Base-by-base conservation (phyloP, 225 moss, liverwort and hornwort species). In the Sphagnum tenellum region DNA sequence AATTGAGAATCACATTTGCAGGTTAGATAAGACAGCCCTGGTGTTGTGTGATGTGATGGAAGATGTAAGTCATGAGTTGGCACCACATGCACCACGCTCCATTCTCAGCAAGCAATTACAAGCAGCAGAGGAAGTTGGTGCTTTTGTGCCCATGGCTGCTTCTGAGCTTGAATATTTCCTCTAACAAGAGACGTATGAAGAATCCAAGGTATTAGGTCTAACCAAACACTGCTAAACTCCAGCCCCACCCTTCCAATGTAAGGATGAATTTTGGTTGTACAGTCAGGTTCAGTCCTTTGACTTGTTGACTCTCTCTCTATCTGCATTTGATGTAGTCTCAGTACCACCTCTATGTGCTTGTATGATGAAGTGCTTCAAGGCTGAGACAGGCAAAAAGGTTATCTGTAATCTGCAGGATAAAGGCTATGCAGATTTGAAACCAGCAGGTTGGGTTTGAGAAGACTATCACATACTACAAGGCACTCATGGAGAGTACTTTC, bases 401-500 rank as follows among this genome's bases (percentile, higher is more conserved):
- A 1, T 29, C 29, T 58, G 58, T 61, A 65, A 3, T 63, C 67
- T 73, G 57, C 77, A 89, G 89, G 73, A 64, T 66, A 93, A 84
- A 67, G 75, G 69, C 44, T 98, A 93, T 44, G 49, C 67, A 8
- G 85, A 85, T 44, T 72, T 98, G 70, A 84, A 75, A 73, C 92
- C 93, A 5, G 83, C 87, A 5, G 98, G 98, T 63, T 93, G 93
- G 90, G 87, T 90, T 45, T 73, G 85, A 3, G 98, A 98, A 75
- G 98, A 98, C 62, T 98, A 93, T 57, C 98, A 98, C 72, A 98
- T 98, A 57, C 71, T 98, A 52, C 93, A 98, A 69, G 98, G 98
- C 57, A 87, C 98, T 49, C 79, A 90, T 10, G 93, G 89, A 58
- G 98, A 98, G 48, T 93, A 79, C 61, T 98, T 98, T 73, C 87